Conservation (phyloP, 2,329 filamentous ascomycete genomes). For the Diaporthe amygdali region DNA sequence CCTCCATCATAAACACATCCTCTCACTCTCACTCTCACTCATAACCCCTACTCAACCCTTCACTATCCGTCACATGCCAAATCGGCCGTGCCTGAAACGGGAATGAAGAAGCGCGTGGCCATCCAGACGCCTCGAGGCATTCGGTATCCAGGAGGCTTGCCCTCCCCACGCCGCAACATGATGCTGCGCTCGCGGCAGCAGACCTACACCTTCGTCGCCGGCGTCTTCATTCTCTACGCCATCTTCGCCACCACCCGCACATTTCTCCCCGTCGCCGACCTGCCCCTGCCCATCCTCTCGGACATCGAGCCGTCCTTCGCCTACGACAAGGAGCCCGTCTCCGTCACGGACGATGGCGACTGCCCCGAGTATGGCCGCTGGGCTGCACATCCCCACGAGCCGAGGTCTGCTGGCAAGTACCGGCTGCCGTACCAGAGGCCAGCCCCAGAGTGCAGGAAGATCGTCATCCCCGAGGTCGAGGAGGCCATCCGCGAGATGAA, state of each 20-base stretch:
- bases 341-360: slow-evolving; percentile 16
- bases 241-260: slow-evolving; percentile 18
- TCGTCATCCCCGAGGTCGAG: slow-evolving; percentile 73
- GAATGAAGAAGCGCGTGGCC: slow-evolving; percentile 23
- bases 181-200: slow-evolving; percentile 26
- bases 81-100: not conserved
- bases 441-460: slow-evolving; percentile 71
- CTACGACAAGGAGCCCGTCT: slow-evolving; percentile 3
- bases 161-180: slow-evolving; percentile 18
- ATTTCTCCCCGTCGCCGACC: slow-evolving; percentile 18
- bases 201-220: slow-evolving; percentile 16
- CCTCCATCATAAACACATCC: not conserved
- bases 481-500: slow-evolving; percentile 59
- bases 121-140: slow-evolving; percentile 26
- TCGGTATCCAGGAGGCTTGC: slow-evolving; percentile 22
- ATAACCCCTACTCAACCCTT: not conserved
- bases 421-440: slow-evolving; percentile 55
- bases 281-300: not conserved
- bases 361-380: slow-evolving; percentile 39
- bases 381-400: slow-evolving; percentile 35
- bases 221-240: slow-evolving; percentile 21
- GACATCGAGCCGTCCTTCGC: not conserved
- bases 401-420: slow-evolving; percentile 36
- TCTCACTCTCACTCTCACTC: not conserved
- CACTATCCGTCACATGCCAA: not conserved